Conservation (phyloP, 495 filamentous ascomycete genomes). For the Hyphodiscus hymeniophilus region DNA sequence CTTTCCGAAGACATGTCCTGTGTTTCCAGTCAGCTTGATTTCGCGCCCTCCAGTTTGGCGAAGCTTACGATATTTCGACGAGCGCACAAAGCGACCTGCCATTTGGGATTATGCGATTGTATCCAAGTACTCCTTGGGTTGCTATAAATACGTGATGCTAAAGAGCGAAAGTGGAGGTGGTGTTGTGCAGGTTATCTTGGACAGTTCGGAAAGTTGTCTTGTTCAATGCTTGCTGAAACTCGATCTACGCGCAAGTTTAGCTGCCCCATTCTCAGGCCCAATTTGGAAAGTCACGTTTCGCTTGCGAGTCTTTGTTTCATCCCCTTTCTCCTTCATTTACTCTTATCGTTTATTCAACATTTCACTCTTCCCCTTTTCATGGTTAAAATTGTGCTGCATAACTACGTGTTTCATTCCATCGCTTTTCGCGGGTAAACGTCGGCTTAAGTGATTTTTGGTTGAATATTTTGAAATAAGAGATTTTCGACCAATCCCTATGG, state of each 20-base stretch:
- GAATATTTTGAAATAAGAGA: too few relatives aligned
- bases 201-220: not conserved
- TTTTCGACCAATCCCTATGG: too few relatives aligned
- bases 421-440: too few relatives aligned
- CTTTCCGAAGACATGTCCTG: constrained; percentile 97
- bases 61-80: constrained; percentile 93
- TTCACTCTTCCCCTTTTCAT: too few relatives aligned
- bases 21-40: constrained; percentile 17
- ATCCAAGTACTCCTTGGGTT: not conserved
- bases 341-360: too few relatives aligned
- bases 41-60: constrained; percentile 8
- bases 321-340: too few relatives aligned
- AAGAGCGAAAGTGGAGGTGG: constrained; percentile 1
- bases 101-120: constrained; percentile 35
- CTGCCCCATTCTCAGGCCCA: too few relatives aligned
- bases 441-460: too few relatives aligned
- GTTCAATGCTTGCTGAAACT: not conserved
- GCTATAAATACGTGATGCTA: constrained; percentile 6
- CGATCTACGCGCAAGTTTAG: not conserved
- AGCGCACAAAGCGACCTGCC: constrained; percentile 95
- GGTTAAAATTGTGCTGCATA: too few relatives aligned
- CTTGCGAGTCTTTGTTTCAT: too few relatives aligned
- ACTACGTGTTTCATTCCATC: too few relatives aligned
- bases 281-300: too few relatives aligned
- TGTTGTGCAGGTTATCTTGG: not conserved